Evolutionary conservation across 1,284 basidiomycete genomes (phyloP).

Genomic region (Bjerkandera adusta): DNA sequence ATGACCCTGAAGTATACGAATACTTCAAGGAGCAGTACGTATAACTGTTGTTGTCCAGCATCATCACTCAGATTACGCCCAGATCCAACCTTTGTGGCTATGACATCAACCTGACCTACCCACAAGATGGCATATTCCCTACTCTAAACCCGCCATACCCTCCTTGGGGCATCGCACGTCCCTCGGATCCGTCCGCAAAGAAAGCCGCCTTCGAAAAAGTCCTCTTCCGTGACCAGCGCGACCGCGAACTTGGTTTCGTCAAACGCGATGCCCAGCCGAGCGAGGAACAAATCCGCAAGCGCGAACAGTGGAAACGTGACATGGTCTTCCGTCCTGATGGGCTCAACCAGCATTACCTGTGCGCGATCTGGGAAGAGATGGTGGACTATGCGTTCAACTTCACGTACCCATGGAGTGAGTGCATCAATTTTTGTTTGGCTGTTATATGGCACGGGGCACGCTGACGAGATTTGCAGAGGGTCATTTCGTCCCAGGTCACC

Average conservation of each 20-base stretch:
- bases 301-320: slow-evolving; percentile 18
- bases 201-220: background rate
- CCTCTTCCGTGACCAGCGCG: background rate
- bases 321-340: slow-evolving; percentile 25
- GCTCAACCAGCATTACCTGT: slow-evolving; percentile 35
- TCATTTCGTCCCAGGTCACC: no score
- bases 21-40: slow-evolving; percentile 69
- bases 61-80: slow-evolving; percentile 4
- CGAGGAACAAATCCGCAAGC: background rate
- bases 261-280: background rate
- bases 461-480: no score
- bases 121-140: slow-evolving; percentile 50
- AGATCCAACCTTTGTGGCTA: slow-evolving; percentile 46
- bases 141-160: slow-evolving; percentile 19
- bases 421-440: no score
- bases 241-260: background rate
- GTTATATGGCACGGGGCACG: no score
- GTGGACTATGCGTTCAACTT: slow-evolving; percentile 36
- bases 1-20: slow-evolving; percentile 59
- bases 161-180: background rate
- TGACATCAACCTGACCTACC: slow-evolving; percentile 63
- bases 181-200: background rate
- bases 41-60: background rate
- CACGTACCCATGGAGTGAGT: slow-evolving; percentile 32
- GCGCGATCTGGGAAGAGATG: slow-evolving; percentile 34